Base-by-base conservation (phyloP, 192 early-diverging fungal genomes). In the Coemansia sp. region DNA sequence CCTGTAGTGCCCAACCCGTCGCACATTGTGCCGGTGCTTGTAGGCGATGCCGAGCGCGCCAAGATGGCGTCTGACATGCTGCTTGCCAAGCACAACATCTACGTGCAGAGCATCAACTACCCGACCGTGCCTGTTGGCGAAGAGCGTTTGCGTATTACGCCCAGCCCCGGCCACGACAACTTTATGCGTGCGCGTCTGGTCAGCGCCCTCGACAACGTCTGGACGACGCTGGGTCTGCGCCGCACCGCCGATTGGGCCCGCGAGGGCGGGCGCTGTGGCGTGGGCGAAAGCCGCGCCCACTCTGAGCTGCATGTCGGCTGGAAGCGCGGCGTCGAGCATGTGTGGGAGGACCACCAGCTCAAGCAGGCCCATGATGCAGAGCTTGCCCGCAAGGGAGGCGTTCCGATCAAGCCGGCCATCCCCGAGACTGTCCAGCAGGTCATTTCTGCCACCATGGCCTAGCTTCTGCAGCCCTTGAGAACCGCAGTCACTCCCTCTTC, bases 61-160 rank as follows among this genome's bases (percentile, higher is more conserved):
- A 99, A 97, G 79, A 83, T 83, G 10, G 91, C 95, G 30, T 93
- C 90, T 24, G 96, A 99, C 74, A 89, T 95, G 82, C 80, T 99
- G 47, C 78, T 99, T 37, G 73, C 67, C 78, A 86, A 92, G 60
- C 90, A 93, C 81, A 83, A 83, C 56, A 96, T 99, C 69, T 99
- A 99, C 74, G 96, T 97, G 40, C 96, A 99, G 82, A 86, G 83
- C 70, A 99, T 99, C 85, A 99, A 99, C 82, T 99, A 92, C 78
- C 96, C 96, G 23, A 99, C 96, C 23, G 94, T 98, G 12, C 76
- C 90, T 46, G 83, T 85, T 7, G 96, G 96, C 43, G 90, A 99
- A 79, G 96, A 99, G 80, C 86, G 96, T 48, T 87, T 99, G 56
- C 87, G 96, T 33, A 96, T 99, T 80, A 99, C 96, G 11, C 96